These are phyloP conservation scores for Hordeum marinum DNA, from an alignment of 176 grass and related monocot genomes.

Conservation along the genomic window DNA sequence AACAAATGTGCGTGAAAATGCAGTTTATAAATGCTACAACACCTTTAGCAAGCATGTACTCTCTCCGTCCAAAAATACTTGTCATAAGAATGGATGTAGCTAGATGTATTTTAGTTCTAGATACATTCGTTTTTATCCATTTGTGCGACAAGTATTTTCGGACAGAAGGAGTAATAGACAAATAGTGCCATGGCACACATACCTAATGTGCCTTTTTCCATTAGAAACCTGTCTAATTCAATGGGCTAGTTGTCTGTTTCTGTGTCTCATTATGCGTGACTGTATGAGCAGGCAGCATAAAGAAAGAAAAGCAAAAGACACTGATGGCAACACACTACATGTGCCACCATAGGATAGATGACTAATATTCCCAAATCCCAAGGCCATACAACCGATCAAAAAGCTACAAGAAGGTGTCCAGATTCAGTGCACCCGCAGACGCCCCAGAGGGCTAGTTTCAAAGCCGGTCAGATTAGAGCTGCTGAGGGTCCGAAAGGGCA, in stretches of 20 bases:
- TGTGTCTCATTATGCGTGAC: neutral
- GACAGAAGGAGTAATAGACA: too few relatives aligned
- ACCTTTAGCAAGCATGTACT: neutral
- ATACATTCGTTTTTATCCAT: too few relatives aligned
- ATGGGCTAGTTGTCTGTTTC: neutral
- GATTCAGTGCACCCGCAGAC: constrained; percentile 43
- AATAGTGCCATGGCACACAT: neutral
- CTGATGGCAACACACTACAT: neutral
- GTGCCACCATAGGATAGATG: neutral
- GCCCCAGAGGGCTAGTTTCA: neutral
- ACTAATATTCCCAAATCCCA: neutral
- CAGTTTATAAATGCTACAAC: neutral
- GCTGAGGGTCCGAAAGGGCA: neutral
- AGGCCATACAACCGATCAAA: neutral
- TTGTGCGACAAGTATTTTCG: too few relatives aligned
- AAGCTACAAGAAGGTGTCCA: constrained; percentile 31
- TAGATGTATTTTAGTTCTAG: too few relatives aligned
- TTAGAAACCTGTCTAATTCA: constrained; percentile 1
- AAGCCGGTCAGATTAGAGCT: neutral
- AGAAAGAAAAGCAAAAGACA: neutral
- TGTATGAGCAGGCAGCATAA: constrained; percentile 1
- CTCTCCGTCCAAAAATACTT: too few relatives aligned
- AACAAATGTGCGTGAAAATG: neutral
- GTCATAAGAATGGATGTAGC: too few relatives aligned
- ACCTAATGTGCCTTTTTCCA: neutral